Evolutionary conservation across 2,329 filamentous ascomycete species (phyloP), one percentile per base, ranked within the genome.

Genomic region (Shiraia bambusicola): DNA sequence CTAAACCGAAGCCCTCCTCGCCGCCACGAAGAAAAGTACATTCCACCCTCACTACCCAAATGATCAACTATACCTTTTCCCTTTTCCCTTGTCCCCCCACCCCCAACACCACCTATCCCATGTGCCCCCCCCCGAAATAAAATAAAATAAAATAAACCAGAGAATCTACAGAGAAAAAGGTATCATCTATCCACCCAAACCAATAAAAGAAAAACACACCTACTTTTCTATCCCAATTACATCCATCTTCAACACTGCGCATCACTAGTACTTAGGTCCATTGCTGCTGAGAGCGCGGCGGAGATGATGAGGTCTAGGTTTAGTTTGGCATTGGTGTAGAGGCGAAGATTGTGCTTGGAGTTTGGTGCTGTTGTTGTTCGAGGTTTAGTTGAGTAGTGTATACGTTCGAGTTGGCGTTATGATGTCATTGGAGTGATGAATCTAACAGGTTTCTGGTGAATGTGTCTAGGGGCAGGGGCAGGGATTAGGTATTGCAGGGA

Each of bases 261-360:
- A n/a, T n/a, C n/a, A n/a, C n/a, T n/a, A n/a, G n/a, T n/a, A n/a
- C n/a, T n/a, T n/a, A n/a, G n/a, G n/a, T n/a, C n/a, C n/a, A n/a
- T n/a, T 17, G 58, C 60, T 48, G 65, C 64, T 12, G 53, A 58
- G 7, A 69, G 58, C 32, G 65, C 63, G 44, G 59, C 64, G 41
- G 67, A 55, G 45, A 69, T 40, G 43, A 68, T 69, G 33, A 69
- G 52, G 40, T 65, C 69, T 34, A 69, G 54, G 40, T 65, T 69
- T 34, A 69, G 54, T 8, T 64, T 64, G 2, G 62, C 65, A 53
- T 65, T n/a, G 30, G n/a, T n/a, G n/a, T n/a, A n/a, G n/a, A n/a
- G n/a, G n/a, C n/a, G n/a, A n/a, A n/a, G n/a, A n/a, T n/a, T n/a
- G n/a, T n/a, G n/a, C n/a, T n/a, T n/a, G n/a, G n/a, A n/a, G n/a